A percentile compares a stretch with the other conserved stretches of the same genome.
Evolutionary conservation across 805 yeast species (phyloP).

Genomic region (Cyberlindnera petersonii): DNA sequence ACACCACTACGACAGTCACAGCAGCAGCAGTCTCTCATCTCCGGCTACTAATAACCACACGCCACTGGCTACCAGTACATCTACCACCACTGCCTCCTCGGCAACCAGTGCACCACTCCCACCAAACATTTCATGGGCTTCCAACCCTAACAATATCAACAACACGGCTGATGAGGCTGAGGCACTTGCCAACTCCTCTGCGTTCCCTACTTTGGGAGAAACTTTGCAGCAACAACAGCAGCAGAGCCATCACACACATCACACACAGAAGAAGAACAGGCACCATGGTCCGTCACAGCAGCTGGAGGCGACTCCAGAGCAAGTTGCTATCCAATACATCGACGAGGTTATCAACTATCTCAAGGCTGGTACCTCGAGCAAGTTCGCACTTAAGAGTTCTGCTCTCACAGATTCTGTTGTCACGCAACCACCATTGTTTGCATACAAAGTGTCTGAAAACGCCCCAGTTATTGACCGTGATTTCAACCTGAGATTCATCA

Average conservation of each 20-base stretch:
- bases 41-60: slow-evolving; percentile 17
- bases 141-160: slow-evolving; percentile 13
- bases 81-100: slow-evolving; percentile 12
- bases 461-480: slow-evolving; percentile 23
- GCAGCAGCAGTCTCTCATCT: slow-evolving; percentile 13
- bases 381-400: slow-evolving; percentile 6
- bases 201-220: slow-evolving; percentile 59
- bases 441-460: neutral
- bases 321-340: slow-evolving; percentile 42
- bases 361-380: slow-evolving; percentile 28
- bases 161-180: slow-evolving; percentile 9
- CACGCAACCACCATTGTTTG: slow-evolving; percentile 9
- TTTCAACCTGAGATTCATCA: slow-evolving; percentile 32
- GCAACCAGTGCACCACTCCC: slow-evolving; percentile 53
- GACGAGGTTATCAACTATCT: slow-evolving; percentile 41
- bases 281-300: slow-evolving; percentile 21
- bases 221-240: slow-evolving; percentile 32
- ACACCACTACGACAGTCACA: slow-evolving; percentile 8
- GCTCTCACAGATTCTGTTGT: slow-evolving; percentile 1
- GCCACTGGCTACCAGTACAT: slow-evolving; percentile 8
- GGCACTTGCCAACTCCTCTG: slow-evolving; percentile 41
- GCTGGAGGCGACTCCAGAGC: slow-evolving; percentile 36
- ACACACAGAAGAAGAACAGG: slow-evolving; percentile 25
- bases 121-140: slow-evolving; percentile 68
- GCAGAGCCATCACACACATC: slow-evolving; percentile 25